phyloP scores from a whole-genome alignment of 2,329 filamentous ascomycete genomes.

The Aspergillus udagawae region DNA sequence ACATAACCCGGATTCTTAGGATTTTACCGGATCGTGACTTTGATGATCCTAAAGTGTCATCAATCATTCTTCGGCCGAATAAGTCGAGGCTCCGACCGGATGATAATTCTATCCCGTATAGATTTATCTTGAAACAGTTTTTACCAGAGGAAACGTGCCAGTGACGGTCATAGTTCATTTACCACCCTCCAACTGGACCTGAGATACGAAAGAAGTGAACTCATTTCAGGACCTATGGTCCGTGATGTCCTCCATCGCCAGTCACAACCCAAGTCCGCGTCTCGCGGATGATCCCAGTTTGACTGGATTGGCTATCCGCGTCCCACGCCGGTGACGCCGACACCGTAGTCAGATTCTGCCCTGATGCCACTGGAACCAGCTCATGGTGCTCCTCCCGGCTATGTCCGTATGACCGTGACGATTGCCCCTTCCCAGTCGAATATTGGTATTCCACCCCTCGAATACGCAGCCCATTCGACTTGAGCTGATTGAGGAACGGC shows the following conservation, averaged over 20 bases:
- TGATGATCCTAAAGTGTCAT: neutral
- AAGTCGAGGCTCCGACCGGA: no score
- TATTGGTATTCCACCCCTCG: slow-evolving; percentile 9
- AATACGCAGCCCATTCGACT: slow-evolving; percentile 16
- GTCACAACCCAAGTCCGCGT: slow-evolving; percentile 12
- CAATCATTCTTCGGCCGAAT: no score
- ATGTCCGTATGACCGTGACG: neutral
- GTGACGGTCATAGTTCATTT: no score
- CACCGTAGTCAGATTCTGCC: slow-evolving; percentile 8
- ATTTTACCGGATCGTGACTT: neutral
- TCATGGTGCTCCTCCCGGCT: slow-evolving; percentile 2
- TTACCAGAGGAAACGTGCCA: no score
- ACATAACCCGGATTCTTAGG: neutral
- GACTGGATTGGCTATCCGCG: slow-evolving; percentile 16
- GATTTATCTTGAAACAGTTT: no score
- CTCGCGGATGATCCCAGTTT: slow-evolving; percentile 15
- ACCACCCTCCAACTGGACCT: no score
- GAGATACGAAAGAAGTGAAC: no score
- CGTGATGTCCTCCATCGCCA: neutral
- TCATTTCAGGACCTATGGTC: neutral
- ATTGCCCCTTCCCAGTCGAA: slow-evolving; percentile 1
- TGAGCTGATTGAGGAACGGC: slow-evolving; percentile 19
- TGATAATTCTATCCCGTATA: no score
- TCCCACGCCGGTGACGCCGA: slow-evolving; percentile 11
- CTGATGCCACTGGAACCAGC: slow-evolving; percentile 1